A percentile compares a stretch with the other conserved stretches of the same genome.
Evolutionary conservation across 2,329 filamentous ascomycete genomes (phyloP).

Genomic region (Fusarium agapanthi): DNA sequence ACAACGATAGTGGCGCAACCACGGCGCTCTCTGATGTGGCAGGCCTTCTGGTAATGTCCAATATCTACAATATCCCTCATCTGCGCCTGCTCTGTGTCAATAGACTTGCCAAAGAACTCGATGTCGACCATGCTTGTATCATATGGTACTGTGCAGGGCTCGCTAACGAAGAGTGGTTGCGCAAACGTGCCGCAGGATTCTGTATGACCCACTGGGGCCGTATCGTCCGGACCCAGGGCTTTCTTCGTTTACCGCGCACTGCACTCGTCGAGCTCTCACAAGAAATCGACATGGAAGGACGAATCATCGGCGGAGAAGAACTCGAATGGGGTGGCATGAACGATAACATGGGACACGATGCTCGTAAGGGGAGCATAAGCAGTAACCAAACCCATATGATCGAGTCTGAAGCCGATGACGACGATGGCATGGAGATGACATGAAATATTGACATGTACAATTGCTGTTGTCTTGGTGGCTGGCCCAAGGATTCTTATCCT

Average conservation of each 20-base stretch:
- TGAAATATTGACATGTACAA: constrained; percentile 33
- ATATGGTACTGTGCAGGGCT: constrained; percentile 95
- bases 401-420: constrained; percentile 67
- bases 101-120: constrained; percentile 86
- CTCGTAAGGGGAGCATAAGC: constrained; percentile 67
- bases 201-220: constrained; percentile 96
- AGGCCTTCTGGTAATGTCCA: constrained; percentile 94
- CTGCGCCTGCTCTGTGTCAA: constrained; percentile 91
- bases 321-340: constrained; percentile 65
- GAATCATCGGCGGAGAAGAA: constrained; percentile 88
- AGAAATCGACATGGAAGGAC: constrained; percentile 91
- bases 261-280: constrained; percentile 91
- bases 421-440: constrained; percentile 69
- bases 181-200: constrained; percentile 85
- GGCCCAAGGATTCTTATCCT: not conserved
- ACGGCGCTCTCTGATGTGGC: constrained; percentile 85
- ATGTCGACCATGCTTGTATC: constrained; percentile 92
- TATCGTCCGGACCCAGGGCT: constrained; percentile 88
- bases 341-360: constrained; percentile 50
- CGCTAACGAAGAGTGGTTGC: constrained; percentile 92
- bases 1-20: constrained; percentile 74
- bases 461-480: not conserved
- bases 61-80: constrained; percentile 96
- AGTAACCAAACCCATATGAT: constrained; percentile 66
- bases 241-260: constrained; percentile 79